Conservation (phyloP, 2,329 filamentous ascomycete genomes). For the Aspergillaceae sp. region DNA sequence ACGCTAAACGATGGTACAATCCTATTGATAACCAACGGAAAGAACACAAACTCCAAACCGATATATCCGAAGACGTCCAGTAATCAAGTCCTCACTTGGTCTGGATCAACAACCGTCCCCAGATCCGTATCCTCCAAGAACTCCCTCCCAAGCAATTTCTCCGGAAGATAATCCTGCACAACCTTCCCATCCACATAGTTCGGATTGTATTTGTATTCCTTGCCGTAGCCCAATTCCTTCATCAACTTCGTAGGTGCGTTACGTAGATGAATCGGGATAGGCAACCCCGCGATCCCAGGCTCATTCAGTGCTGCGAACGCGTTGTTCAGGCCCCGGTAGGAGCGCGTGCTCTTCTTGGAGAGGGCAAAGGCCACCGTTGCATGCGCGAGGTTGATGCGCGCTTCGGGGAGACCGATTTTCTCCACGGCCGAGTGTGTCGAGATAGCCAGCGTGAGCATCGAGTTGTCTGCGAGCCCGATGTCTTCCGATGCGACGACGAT, state of each 20-base stretch:
- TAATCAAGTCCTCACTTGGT: slow-evolving; percentile 42
- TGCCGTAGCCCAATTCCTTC: slow-evolving; percentile 85
- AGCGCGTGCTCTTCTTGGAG: slow-evolving; percentile 77
- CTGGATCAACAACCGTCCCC: slow-evolving; percentile 63
- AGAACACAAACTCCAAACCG: too few species aligned
- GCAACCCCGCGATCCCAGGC: slow-evolving; percentile 70
- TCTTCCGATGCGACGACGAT: slow-evolving; percentile 94
- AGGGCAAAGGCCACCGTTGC: slow-evolving; percentile 70
- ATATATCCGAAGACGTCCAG: slow-evolving; percentile 8
- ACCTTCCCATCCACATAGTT: slow-evolving; percentile 77
- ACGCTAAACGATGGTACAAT: too few species aligned
- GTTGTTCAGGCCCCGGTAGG: slow-evolving; percentile 73
- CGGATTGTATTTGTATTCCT: slow-evolving; percentile 93
- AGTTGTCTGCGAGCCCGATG: slow-evolving; percentile 80
- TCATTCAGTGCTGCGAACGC: slow-evolving; percentile 71
- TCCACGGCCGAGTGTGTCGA: slow-evolving; percentile 80
- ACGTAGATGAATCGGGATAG: slow-evolving; percentile 76
- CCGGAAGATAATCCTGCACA: slow-evolving; percentile 82
- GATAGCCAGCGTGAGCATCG: slow-evolving; percentile 73
- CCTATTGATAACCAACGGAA: too few species aligned
- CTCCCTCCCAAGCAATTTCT: slow-evolving; percentile 56
- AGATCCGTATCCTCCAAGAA: slow-evolving; percentile 78
- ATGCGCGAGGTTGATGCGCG: slow-evolving; percentile 84
- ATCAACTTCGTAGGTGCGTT: slow-evolving; percentile 90
- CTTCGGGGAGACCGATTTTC: slow-evolving; percentile 92